Evolutionary conservation across 257 asterid species (phyloP).

Genomic region (Nicotiana undulata): DNA sequence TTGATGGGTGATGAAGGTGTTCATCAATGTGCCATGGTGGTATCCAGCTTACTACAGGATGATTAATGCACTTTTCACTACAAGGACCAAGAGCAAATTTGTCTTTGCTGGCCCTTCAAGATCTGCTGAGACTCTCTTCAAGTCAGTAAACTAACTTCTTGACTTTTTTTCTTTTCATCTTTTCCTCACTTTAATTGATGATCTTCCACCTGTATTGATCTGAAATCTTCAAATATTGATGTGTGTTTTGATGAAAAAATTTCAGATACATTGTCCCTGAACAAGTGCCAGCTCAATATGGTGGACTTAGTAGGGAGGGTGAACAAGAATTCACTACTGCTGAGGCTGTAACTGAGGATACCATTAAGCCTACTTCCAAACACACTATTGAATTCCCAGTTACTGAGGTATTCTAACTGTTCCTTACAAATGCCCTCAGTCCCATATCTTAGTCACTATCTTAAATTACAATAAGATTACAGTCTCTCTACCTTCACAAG

Average conservation of each 20-base stretch:
- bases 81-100: slow-evolving; percentile 83
- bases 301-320: slow-evolving; percentile 53
- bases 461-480: no score
- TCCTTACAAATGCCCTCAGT: no score
- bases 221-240: neutral
- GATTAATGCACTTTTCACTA: slow-evolving; percentile 73
- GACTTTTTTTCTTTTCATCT: neutral
- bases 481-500: no score
- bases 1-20: slow-evolving; percentile 35
- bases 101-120: slow-evolving; percentile 67
- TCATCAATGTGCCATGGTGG: slow-evolving; percentile 90
- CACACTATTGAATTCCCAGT: slow-evolving; percentile 51
- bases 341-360: slow-evolving; percentile 43
- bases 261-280: slow-evolving; percentile 58
- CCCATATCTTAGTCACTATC: no score
- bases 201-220: neutral
- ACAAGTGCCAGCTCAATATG: slow-evolving; percentile 58
- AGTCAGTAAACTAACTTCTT: slow-evolving; percentile 28
- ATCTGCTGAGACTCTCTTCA: slow-evolving; percentile 67
- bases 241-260: neutral
- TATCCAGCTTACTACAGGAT: slow-evolving; percentile 66
- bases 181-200: neutral
- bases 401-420: slow-evolving; percentile 31
- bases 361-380: slow-evolving; percentile 45
- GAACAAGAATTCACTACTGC: slow-evolving; percentile 39